phyloP scores from a whole-genome alignment of 1,139 yeast genomes.

The Geotrichum restrictum region DNA sequence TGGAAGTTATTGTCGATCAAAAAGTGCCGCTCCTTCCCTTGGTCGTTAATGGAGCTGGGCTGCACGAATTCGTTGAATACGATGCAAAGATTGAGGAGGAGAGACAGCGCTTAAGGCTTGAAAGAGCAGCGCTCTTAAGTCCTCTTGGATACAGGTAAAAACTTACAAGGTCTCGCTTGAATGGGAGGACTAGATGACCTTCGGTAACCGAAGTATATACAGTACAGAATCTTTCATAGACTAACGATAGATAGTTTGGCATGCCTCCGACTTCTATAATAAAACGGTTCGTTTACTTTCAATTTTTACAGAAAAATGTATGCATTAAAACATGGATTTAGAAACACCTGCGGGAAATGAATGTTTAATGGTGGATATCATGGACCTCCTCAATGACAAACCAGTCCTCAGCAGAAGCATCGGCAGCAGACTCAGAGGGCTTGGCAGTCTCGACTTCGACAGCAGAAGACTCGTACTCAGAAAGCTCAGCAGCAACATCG shows the following conservation, averaged over 20 bases:
- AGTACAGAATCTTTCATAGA: no score
- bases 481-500: constrained; percentile 65
- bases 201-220: no score
- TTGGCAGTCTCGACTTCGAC: constrained; percentile 63
- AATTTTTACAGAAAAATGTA: background rate
- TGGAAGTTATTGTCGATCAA: constrained; percentile 88
- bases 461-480: constrained; percentile 66
- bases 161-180: no score
- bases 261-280: background rate
- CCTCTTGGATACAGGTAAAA: constrained; percentile 2
- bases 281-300: background rate
- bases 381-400: constrained; percentile 67
- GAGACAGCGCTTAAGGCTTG: constrained; percentile 56
- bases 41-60: constrained; percentile 95
- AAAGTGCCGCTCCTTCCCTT: constrained; percentile 97
- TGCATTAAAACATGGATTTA: constrained; percentile 7
- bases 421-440: constrained; percentile 46
- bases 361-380: constrained; percentile 52
- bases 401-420: constrained; percentile 48
- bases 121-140: constrained; percentile 16
- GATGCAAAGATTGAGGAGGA: constrained; percentile 75
- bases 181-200: no score
- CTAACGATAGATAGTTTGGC: no score
- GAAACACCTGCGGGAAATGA: background rate
- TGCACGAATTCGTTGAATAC: constrained; percentile 84